A percentile compares a stretch with the other conserved stretches of the same genome.
Evolutionary conservation across 768 basidiomycete species (phyloP).

Genomic region (Vararia minispora): DNA sequence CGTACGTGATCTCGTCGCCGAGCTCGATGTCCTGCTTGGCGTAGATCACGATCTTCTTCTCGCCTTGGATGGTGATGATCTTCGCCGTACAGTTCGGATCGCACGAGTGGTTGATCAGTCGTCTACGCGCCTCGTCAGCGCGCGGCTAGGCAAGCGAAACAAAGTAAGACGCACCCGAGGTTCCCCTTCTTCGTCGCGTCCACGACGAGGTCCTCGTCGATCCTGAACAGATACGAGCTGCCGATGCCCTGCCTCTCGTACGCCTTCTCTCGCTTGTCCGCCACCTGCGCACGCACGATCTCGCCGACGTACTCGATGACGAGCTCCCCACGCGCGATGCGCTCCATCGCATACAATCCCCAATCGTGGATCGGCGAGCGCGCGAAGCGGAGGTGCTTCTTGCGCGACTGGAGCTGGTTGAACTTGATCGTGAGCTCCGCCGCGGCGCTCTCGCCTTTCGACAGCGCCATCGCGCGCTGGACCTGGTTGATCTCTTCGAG

Average conservation of each 20-base stretch:
- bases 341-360: conserved; percentile 97
- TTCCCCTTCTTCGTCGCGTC: conserved; percentile 99
- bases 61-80: conserved; percentile 83
- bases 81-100: conserved; percentile 90
- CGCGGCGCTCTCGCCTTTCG: conserved; percentile 62
- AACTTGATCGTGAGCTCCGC: conserved; percentile 84
- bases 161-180: conserved; percentile 63
- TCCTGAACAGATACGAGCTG: conserved; percentile 93
- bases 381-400: conserved; percentile 95
- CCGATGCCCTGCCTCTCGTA: conserved; percentile 98
- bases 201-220: conserved; percentile 96
- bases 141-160: neutral
- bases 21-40: conserved; percentile 93
- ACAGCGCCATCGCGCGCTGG: conserved; percentile 65
- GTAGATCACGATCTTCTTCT: conserved; percentile 99
- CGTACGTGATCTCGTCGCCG: conserved; percentile 97
- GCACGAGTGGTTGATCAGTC: conserved; percentile 97
- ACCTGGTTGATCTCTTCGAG: conserved; percentile 93
- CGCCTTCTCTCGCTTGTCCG: conserved; percentile 93
- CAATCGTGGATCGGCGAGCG: conserved; percentile 96
- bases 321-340: conserved; percentile 91
- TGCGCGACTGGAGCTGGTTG: conserved; percentile 94
- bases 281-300: conserved; percentile 88
- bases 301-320: conserved; percentile 99
- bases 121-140: conserved; percentile 33